Conservation (phyloP, 1,284 basidiomycete species). For the Heterobasidion annosum region DNA sequence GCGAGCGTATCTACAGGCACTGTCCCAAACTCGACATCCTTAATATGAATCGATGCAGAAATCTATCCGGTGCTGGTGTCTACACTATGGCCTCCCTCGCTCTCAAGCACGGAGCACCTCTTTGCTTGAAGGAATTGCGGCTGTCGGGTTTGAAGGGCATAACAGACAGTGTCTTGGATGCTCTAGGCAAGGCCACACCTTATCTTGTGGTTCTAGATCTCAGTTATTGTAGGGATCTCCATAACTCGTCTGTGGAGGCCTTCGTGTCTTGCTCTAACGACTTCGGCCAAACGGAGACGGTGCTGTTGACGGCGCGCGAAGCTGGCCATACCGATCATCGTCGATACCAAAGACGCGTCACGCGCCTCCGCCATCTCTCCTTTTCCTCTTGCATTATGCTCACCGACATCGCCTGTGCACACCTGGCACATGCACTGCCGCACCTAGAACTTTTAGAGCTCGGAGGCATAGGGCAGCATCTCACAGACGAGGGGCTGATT, state of each 20-base stretch:
- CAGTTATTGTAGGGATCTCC: constrained; percentile 60
- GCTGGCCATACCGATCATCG: constrained; percentile 47
- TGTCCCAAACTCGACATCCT: constrained; percentile 51
- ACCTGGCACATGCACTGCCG: constrained; percentile 68
- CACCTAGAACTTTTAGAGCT: constrained; percentile 76
- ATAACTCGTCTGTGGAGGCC: constrained; percentile 67
- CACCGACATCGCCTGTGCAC: constrained; percentile 65
- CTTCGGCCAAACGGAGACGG: constrained; percentile 24
- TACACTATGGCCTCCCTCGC: constrained; percentile 30
- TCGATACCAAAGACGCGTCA: constrained; percentile 54
- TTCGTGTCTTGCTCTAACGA: constrained; percentile 52
- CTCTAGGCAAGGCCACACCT: constrained; percentile 58
- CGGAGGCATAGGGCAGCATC: constrained; percentile 62
- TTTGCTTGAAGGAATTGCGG: constrained; percentile 49
- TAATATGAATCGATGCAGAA: constrained; percentile 68
- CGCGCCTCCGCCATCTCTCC: constrained; percentile 67
- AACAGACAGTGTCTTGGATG: constrained; percentile 48
- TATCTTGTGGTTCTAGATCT: constrained; percentile 77
- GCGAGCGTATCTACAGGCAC: constrained; percentile 51
- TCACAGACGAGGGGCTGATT: constrained; percentile 68
- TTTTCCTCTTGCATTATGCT: constrained; percentile 71
- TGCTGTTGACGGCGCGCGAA: constrained; percentile 52
- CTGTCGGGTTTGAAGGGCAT: constrained; percentile 58
- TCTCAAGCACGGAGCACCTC: constrained; percentile 32
- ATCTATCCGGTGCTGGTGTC: constrained; percentile 60